Conservation (phyloP, 345 rosid genomes). For the Salix purpurea region DNA sequence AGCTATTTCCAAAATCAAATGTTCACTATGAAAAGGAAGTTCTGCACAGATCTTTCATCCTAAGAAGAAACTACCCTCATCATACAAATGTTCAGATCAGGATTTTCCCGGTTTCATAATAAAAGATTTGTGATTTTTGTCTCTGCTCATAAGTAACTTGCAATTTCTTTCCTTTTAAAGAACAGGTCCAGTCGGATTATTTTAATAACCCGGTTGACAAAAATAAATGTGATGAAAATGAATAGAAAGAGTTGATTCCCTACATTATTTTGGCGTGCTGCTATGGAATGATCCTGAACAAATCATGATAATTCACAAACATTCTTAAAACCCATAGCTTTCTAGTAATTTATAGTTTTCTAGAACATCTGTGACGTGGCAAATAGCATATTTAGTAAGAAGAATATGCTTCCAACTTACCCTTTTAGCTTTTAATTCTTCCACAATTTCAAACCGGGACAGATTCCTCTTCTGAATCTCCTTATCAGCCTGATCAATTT, state of each 20-base stretch:
- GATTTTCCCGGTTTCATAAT: neutral
- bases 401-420: constrained; percentile 34
- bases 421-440: constrained; percentile 55
- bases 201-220: neutral
- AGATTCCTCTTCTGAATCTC: constrained; percentile 47
- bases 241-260: neutral
- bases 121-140: neutral
- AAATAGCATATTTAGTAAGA: neutral
- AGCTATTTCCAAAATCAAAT: neutral
- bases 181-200: neutral
- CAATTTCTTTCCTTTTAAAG: neutral
- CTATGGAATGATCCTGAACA: neutral
- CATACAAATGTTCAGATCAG: neutral
- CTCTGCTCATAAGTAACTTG: neutral
- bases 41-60: neutral
- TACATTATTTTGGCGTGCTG: neutral
- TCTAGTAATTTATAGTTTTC: neutral
- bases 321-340: neutral
- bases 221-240: neutral
- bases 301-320: neutral
- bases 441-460: constrained; percentile 35
- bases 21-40: neutral
- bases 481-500: constrained; percentile 59
- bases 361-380: neutral
- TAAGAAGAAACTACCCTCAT: neutral